Evolutionary conservation across 768 basidiomycete genomes (phyloP).

Genomic region (Daedaleopsis sinensis): DNA sequence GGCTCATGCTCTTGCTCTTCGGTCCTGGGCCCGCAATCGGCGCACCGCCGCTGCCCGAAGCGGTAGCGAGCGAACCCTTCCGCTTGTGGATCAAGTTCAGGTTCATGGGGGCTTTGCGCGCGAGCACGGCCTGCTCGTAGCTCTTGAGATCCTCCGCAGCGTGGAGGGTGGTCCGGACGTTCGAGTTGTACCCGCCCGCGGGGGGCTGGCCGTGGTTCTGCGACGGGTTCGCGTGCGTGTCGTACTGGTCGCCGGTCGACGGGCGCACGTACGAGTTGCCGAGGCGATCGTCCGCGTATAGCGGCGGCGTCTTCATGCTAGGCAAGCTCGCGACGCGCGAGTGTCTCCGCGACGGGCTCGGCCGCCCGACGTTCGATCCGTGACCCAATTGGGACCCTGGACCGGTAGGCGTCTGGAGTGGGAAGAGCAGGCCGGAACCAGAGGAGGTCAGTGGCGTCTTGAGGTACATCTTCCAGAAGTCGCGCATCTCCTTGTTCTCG

Average conservation of each 20-base stretch:
- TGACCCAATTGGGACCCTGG: constrained; percentile 22
- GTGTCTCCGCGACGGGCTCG: constrained; percentile 40
- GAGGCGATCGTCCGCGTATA: constrained; percentile 26
- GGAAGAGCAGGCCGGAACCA: constrained; percentile 17
- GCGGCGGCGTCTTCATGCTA: constrained; percentile 65
- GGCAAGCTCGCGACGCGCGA: constrained; percentile 70
- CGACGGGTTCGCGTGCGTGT: constrained; percentile 16
- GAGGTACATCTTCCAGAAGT: constrained; percentile 78
- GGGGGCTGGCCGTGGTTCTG: constrained; percentile 22
- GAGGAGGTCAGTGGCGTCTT: constrained; percentile 56
- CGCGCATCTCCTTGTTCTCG: constrained; percentile 50
- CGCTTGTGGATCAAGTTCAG: constrained; percentile 55
- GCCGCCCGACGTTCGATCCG: constrained; percentile 18
- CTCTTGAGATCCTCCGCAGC: constrained; percentile 64
- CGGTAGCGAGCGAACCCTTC: constrained; percentile 23
- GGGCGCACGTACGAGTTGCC: background rate
- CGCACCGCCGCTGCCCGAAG: background rate
- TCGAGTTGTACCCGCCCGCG: constrained; percentile 24
- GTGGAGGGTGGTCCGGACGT: constrained; percentile 35
- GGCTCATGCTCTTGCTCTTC: constrained; percentile 28
- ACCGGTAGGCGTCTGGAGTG: constrained; percentile 23
- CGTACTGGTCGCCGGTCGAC: background rate
- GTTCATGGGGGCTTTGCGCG: constrained; percentile 61
- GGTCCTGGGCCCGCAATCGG: constrained; percentile 11
- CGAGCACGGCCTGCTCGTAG: constrained; percentile 78